Conservation (phyloP, 2,329 filamentous ascomycete species). For the Talaromyces rugulosus region DNA sequence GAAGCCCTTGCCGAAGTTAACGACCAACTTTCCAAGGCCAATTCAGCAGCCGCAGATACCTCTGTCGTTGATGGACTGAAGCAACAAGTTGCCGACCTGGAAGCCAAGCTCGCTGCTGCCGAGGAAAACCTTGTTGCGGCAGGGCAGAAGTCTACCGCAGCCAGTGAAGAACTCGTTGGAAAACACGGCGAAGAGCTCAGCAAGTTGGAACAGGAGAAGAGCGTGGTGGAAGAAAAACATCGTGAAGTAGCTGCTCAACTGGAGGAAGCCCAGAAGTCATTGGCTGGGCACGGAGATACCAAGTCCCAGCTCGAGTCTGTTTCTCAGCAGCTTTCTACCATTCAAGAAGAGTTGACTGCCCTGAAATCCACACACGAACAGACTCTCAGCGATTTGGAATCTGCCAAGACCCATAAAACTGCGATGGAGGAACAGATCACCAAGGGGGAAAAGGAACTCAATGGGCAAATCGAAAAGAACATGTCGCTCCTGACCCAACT, state of each 20-base stretch:
- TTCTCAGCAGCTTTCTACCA: slow-evolving; percentile 47
- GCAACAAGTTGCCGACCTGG: slow-evolving; percentile 48
- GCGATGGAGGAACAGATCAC: slow-evolving; percentile 30
- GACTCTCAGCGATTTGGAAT: slow-evolving; percentile 28
- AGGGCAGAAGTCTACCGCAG: slow-evolving; percentile 32
- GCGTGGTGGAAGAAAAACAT: slow-evolving; percentile 41
- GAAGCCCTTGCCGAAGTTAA: slow-evolving; percentile 27
- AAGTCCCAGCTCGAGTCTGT: slow-evolving; percentile 64
- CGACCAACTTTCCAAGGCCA: slow-evolving; percentile 32
- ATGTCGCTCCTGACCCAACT: slow-evolving; percentile 36
- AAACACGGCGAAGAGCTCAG: slow-evolving; percentile 45
- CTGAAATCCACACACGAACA: slow-evolving; percentile 28
- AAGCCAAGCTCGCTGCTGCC: slow-evolving; percentile 60
- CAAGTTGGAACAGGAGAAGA: slow-evolving; percentile 39
- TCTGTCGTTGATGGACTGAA: slow-evolving; percentile 35
- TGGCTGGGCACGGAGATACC: slow-evolving; percentile 71
- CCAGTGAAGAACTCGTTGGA: slow-evolving; percentile 40
- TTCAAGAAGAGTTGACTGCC: slow-evolving; percentile 29
- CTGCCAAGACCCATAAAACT: slow-evolving; percentile 24
- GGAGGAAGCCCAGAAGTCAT: slow-evolving; percentile 77
- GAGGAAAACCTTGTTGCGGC: slow-evolving; percentile 43
- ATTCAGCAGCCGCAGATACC: slow-evolving; percentile 33
- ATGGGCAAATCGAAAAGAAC: slow-evolving; percentile 39
- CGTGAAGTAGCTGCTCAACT: slow-evolving; percentile 49
- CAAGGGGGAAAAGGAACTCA: slow-evolving; percentile 32